These are phyloP conservation scores for Neofusicoccum sp. DNA, from an alignment of 2,329 filamentous ascomycete species.

Conservation along the genomic window DNA sequence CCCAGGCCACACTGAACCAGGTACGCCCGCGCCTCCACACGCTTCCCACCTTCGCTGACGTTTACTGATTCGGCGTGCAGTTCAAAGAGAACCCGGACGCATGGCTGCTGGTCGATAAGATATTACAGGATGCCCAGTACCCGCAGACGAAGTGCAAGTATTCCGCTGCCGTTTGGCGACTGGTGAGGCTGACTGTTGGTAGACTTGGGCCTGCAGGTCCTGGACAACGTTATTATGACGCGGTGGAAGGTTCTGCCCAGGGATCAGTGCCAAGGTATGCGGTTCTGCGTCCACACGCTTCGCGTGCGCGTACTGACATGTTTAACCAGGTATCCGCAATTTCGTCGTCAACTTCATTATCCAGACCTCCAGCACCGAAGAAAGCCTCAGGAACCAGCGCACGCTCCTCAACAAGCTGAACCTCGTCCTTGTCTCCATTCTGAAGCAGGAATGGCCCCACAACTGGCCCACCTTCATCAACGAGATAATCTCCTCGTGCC, in stretches of 20 bases:
- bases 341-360: slow-evolving; percentile 99
- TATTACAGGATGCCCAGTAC: slow-evolving; percentile 89
- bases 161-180: not conserved
- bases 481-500: slow-evolving; percentile 96
- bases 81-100: slow-evolving; percentile 99
- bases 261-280: slow-evolving; percentile 87
- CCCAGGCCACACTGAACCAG: slow-evolving; percentile 90
- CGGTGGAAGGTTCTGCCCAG: slow-evolving; percentile 97
- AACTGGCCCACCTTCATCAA: slow-evolving; percentile 99
- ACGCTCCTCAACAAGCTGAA: slow-evolving; percentile 98
- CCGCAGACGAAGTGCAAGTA: slow-evolving; percentile 92
- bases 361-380: slow-evolving; percentile 86
- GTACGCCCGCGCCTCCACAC: slow-evolving; percentile 53
- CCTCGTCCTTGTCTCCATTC: slow-evolving; percentile 91
- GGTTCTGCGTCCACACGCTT: not conserved
- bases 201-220: slow-evolving; percentile 93
- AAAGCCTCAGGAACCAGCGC: slow-evolving; percentile 79
- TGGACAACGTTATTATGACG: slow-evolving; percentile 98
- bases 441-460: slow-evolving; percentile 99
- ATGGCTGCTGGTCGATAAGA: slow-evolving; percentile 97
- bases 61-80: slow-evolving; percentile 50
- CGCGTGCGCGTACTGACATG: slow-evolving; percentile 28
- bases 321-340: slow-evolving; percentile 82
- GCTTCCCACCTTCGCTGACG: slow-evolving; percentile 15
- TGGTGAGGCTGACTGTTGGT: slow-evolving; percentile 27